Evolutionary conservation across 78 protist species (phyloP).

Genomic region (Dictyostelium brefeldianum): DNA sequence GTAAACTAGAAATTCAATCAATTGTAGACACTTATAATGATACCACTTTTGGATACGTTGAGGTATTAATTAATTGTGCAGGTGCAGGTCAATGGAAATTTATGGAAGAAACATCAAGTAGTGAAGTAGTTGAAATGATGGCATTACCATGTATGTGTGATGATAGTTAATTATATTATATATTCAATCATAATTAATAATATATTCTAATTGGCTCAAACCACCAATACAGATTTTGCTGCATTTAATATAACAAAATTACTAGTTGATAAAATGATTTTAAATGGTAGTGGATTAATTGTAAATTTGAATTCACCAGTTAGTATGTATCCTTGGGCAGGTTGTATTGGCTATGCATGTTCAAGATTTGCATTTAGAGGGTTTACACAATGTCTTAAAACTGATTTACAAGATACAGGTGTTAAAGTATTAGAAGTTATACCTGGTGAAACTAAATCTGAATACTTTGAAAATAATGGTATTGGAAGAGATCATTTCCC

Average conservation of each 20-base stretch:
- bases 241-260: conserved; percentile 54
- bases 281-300: conserved; percentile 29
- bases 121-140: conserved; percentile 37
- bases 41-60: background rate
- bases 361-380: conserved; percentile 58
- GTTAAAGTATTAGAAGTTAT: conserved; percentile 39
- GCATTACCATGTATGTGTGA: conserved; percentile 54
- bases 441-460: conserved; percentile 39
- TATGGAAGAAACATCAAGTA: conserved; percentile 29
- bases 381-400: conserved; percentile 24
- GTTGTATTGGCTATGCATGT: conserved; percentile 60
- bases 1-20: background rate
- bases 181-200: too few species aligned
- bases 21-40: background rate
- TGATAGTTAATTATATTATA: too few species aligned
- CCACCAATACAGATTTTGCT: conserved; percentile 4
- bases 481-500: conserved; percentile 25
- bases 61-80: conserved; percentile 43
- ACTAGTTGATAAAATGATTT: conserved; percentile 16
- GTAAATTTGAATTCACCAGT: conserved; percentile 71
- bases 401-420: conserved; percentile 22
- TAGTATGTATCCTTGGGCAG: conserved; percentile 33
- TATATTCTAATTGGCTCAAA: too few species aligned
- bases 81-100: conserved; percentile 73
- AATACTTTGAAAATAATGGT: conserved; percentile 32